phyloP scores from a whole-genome alignment of 2,329 filamentous ascomycete genomes.

The Ustulina deusta region DNA sequence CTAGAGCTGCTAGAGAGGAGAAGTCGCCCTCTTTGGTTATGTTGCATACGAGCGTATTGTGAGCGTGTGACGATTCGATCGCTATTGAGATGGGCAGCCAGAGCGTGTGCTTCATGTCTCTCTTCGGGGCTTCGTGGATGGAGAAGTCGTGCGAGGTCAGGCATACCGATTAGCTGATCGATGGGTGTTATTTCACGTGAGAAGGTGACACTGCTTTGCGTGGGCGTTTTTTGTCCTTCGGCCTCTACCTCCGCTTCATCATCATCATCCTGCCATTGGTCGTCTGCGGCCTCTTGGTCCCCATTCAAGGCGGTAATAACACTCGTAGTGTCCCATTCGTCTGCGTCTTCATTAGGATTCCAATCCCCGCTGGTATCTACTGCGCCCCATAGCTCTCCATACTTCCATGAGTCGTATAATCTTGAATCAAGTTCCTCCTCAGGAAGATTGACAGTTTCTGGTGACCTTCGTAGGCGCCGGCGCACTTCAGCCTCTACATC shows the following conservation, averaged over 20 bases:
- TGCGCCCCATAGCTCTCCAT: slow-evolving; percentile 86
- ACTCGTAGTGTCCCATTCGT: slow-evolving; percentile 82
- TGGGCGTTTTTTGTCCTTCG: slow-evolving; percentile 77
- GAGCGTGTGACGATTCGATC: slow-evolving; percentile 83
- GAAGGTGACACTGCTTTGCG: slow-evolving; percentile 68
- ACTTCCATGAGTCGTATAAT: slow-evolving; percentile 87
- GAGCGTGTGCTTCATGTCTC: slow-evolving; percentile 80
- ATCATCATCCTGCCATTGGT: slow-evolving; percentile 60
- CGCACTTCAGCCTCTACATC: slow-evolving; percentile 87
- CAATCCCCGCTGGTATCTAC: slow-evolving; percentile 86
- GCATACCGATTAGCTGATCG: slow-evolving; percentile 73
- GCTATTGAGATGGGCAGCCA: slow-evolving; percentile 82
- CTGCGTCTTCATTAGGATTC: slow-evolving; percentile 63
- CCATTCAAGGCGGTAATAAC: slow-evolving; percentile 67
- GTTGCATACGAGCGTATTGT: slow-evolving; percentile 75
- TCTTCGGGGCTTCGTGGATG: slow-evolving; percentile 83
- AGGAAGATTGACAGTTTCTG: slow-evolving; percentile 56
- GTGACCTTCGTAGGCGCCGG: slow-evolving; percentile 63
- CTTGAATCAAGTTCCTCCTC: slow-evolving; percentile 78
- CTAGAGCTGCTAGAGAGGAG: slow-evolving; percentile 63
- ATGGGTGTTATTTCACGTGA: slow-evolving; percentile 67
- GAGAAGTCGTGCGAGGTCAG: slow-evolving; percentile 81
- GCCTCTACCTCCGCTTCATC: slow-evolving; percentile 43
- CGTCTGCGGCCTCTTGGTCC: slow-evolving; percentile 60
- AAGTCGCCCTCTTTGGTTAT: slow-evolving; percentile 77